Evolutionary conservation across 2,329 filamentous ascomycete genomes (phyloP).

Genomic region (Pseudogymnoascus sp.): DNA sequence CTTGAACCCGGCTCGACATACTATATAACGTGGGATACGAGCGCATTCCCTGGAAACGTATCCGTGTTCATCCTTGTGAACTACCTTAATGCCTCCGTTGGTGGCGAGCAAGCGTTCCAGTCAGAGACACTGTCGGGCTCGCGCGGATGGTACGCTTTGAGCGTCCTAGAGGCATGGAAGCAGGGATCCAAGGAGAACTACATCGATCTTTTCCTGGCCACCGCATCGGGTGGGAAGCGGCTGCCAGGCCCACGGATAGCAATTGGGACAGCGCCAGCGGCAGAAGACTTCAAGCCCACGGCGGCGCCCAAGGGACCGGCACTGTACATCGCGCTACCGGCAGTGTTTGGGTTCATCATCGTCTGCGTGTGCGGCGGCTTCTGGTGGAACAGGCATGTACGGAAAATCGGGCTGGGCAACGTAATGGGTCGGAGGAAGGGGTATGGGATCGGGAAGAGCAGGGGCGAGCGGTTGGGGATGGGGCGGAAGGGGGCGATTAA

Average conservation of each 20-base stretch:
- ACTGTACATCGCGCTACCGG: conserved; percentile 25
- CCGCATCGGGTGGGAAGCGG: background rate
- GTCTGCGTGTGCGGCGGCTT: conserved; percentile 20
- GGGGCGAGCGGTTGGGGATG: conserved; percentile 22
- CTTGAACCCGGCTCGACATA: conserved; percentile 24
- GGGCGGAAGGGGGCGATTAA: conserved; percentile 19
- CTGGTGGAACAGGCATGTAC: conserved; percentile 21
- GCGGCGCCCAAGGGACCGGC: conserved; percentile 18
- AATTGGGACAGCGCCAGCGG: background rate
- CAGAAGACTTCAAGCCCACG: conserved; percentile 5
- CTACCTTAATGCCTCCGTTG: conserved; percentile 21
- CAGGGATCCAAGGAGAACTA: background rate
- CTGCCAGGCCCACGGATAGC: background rate
- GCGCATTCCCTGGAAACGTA: conserved; percentile 20
- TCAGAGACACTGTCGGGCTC: conserved; percentile 14
- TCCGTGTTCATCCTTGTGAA: conserved; percentile 23
- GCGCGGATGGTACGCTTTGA: background rate
- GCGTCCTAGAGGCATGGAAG: background rate
- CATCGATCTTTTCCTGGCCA: background rate
- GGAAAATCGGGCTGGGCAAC: conserved; percentile 24
- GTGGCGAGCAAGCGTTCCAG: conserved; percentile 23
- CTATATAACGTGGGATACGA: conserved; percentile 27
- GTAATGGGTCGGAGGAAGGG: conserved; percentile 23
- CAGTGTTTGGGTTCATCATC: conserved; percentile 20
- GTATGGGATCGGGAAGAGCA: conserved; percentile 24